Conservation (phyloP, 2,329 filamentous ascomycete genomes). For the Neopestalotiopsis rosae region DNA sequence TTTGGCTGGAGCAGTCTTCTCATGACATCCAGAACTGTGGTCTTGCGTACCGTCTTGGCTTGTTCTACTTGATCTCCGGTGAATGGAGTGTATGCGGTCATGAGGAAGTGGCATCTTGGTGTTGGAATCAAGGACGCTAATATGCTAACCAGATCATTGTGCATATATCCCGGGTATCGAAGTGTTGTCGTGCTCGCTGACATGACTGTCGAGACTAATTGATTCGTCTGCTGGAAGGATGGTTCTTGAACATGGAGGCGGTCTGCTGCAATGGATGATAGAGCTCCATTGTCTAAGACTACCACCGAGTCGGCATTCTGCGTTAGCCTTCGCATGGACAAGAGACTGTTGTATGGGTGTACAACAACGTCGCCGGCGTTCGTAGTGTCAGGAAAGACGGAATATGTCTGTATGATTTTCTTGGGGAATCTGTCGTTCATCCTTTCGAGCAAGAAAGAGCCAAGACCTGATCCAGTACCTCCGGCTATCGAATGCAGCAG, state of each 20-base stretch:
- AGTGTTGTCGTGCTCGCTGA: constrained; percentile 96
- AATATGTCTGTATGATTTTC: constrained; percentile 99
- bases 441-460: constrained; percentile 91
- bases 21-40: constrained; percentile 98
- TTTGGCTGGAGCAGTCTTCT: constrained; percentile 92
- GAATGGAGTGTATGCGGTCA: constrained; percentile 98
- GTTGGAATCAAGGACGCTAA: constrained; percentile 95
- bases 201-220: constrained; percentile 97
- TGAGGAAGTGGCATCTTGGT: constrained; percentile 95
- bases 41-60: constrained; percentile 97
- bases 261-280: constrained; percentile 93
- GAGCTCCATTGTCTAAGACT: constrained; percentile 92
- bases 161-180: constrained; percentile 98
- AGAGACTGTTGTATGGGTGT: constrained; percentile 95
- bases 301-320: constrained; percentile 98
- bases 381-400: constrained; percentile 94
- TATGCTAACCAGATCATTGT: constrained; percentile 98
- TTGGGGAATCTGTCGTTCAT: constrained; percentile 98
- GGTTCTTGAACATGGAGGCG: constrained; percentile 93
- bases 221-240: constrained; percentile 96
- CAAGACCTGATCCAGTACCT: constrained; percentile 93
- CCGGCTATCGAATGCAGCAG: constrained; percentile 97
- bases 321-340: constrained; percentile 88
- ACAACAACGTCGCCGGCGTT: constrained; percentile 90
- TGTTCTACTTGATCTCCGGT: constrained; percentile 96